These are phyloP conservation scores for Botrytis cinerea DNA, from an alignment of 2,329 filamentous ascomycete genomes.

Conservation along the genomic window DNA sequence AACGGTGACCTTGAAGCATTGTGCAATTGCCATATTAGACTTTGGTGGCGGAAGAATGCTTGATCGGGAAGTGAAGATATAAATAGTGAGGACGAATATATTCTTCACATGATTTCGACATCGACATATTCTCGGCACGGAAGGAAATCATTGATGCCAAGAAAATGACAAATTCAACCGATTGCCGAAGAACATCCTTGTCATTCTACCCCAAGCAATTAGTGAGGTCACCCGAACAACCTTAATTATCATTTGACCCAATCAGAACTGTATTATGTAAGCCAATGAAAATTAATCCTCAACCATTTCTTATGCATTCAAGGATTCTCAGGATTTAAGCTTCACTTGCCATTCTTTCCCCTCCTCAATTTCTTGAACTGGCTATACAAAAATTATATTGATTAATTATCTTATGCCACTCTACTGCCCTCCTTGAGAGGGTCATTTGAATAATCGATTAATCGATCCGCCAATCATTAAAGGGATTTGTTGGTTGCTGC, in stretches of 20 bases:
- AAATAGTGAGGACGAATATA: neutral
- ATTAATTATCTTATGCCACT: constrained; percentile 30
- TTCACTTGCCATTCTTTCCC: constrained; percentile 1
- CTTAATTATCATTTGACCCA: neutral
- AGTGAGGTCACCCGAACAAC: constrained; percentile 17
- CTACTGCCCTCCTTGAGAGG: constrained; percentile 39
- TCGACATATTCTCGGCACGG: neutral
- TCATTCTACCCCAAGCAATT: neutral
- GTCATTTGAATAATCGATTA: constrained; percentile 20
- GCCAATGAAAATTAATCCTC: constrained; percentile 20
- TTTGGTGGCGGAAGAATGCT: neutral
- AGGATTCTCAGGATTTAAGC: neutral
- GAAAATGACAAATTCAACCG: neutral
- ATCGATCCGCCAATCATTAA: constrained; percentile 10
- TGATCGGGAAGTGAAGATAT: neutral
- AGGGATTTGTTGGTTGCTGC: too few species aligned
- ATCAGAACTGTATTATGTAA: neutral
- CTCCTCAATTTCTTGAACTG: constrained; percentile 24
- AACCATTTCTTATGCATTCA: constrained; percentile 9
- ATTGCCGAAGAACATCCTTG: neutral
- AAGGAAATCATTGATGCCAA: neutral
- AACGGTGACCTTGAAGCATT: constrained; percentile 47
- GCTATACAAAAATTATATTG: neutral
- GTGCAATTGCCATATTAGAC: neutral
- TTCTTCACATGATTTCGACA: neutral